Percentiles rank a stretch among this genome's conserved stretches.
phyloP scores from a whole-genome alignment of 257 asterid species.

The Penstemon barbatus region DNA sequence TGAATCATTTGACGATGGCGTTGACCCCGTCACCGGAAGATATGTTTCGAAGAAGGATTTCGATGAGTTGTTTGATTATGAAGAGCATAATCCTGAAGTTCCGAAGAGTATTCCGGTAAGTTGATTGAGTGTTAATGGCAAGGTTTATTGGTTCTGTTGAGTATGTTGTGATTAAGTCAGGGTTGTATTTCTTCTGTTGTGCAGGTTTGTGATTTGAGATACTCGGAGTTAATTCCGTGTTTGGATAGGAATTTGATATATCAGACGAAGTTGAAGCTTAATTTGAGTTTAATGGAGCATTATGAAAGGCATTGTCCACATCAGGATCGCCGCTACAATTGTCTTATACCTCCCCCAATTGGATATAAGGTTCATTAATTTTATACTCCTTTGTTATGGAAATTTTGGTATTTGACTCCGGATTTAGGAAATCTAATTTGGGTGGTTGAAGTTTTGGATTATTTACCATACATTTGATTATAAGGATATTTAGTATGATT shows the following conservation, averaged over 20 bases:
- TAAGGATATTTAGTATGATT: slow-evolving; percentile 1
- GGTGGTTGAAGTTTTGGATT: slow-evolving; percentile 1
- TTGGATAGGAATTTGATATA: slow-evolving; percentile 68
- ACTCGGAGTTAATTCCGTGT: slow-evolving; percentile 90
- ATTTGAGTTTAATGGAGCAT: slow-evolving; percentile 92
- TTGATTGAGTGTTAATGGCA: neutral
- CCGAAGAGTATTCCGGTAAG: slow-evolving; percentile 72
- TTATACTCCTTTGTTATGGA: neutral
- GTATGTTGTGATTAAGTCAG: neutral
- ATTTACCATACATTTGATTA: neutral
- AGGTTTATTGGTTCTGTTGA: neutral
- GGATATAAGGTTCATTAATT: slow-evolving; percentile 80
- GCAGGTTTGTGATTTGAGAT: slow-evolving; percentile 80
- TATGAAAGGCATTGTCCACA: slow-evolving; percentile 94
- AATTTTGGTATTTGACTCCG: neutral
- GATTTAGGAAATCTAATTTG: neutral
- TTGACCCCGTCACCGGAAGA: slow-evolving; percentile 54
- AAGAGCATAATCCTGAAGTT: slow-evolving; percentile 53
- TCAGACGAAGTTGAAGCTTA: slow-evolving; percentile 69
- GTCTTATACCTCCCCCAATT: slow-evolving; percentile 86
- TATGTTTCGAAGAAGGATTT: slow-evolving; percentile 36
- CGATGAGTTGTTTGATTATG: slow-evolving; percentile 55
- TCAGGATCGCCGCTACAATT: slow-evolving; percentile 75
- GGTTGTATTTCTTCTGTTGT: neutral
- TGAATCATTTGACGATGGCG: slow-evolving; percentile 50